A percentile compares a stretch with the other conserved stretches of the same genome.
These are phyloP conservation scores for Peronospora farinosa DNA, from an alignment of 352 stramenopile species.

Conservation along the genomic window DNA sequence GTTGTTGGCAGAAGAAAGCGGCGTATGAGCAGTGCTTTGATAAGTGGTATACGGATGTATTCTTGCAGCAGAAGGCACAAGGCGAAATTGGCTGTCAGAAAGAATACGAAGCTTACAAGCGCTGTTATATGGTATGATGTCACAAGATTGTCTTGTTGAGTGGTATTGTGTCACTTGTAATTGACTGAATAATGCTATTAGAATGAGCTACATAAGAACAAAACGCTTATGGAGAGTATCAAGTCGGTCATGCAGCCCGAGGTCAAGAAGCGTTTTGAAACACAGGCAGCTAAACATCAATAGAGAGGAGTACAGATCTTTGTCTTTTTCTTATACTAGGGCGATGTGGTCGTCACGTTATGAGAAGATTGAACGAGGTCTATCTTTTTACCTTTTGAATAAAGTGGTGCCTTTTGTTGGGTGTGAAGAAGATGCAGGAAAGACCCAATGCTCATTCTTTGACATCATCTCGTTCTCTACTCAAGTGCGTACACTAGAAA, in stretches of 20 bases:
- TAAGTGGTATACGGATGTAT: conserved; percentile 81
- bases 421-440: no score
- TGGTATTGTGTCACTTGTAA: not conserved
- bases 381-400: no score
- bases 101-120: conserved; percentile 73
- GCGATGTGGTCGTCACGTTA: no score
- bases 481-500: no score
- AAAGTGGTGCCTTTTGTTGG: no score
- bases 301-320: not conserved
- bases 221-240: conserved; percentile 48
- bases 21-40: conserved; percentile 84
- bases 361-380: no score
- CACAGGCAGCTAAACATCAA: conserved; percentile 3
- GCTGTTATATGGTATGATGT: conserved; percentile 59
- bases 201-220: conserved; percentile 62
- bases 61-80: conserved; percentile 71
- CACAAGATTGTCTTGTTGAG: not conserved
- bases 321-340: no score
- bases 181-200: conserved; percentile 14
- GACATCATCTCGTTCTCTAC: no score
- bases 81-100: conserved; percentile 68
- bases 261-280: conserved; percentile 47
- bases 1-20: conserved; percentile 69
- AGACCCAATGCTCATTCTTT: no score
- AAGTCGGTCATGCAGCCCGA: conserved; percentile 64